Evolutionary conservation across 192 early-diverging fungal species (phyloP).

Genomic region (Coemansia biformis): DNA sequence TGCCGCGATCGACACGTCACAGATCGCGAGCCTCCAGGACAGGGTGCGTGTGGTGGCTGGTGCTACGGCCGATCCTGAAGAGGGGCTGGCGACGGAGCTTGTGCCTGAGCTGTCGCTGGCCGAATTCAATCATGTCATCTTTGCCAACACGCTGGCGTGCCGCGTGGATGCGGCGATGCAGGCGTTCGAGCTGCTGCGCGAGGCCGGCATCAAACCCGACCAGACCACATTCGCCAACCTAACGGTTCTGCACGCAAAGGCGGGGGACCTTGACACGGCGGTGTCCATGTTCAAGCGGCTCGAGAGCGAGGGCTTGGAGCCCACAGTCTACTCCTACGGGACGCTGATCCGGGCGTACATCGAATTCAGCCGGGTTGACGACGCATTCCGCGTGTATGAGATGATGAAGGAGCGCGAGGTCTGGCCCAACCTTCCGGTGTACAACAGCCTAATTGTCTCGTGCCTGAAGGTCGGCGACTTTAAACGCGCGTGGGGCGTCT

Average conservation of each 20-base stretch:
- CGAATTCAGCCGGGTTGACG: constrained; percentile 52
- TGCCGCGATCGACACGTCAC: constrained; percentile 17
- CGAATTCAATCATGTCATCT: constrained; percentile 55
- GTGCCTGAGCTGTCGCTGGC: constrained; percentile 16
- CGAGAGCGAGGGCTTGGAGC: constrained; percentile 48
- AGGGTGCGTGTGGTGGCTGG: constrained; percentile 10
- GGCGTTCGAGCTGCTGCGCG: constrained; percentile 59
- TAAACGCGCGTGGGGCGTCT: constrained; percentile 82
- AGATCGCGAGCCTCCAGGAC: constrained; percentile 20
- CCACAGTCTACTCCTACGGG: constrained; percentile 64
- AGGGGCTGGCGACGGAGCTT: too few relatives aligned
- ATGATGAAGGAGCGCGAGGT: constrained; percentile 62
- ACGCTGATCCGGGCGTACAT: constrained; percentile 69
- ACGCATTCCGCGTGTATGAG: constrained; percentile 73
- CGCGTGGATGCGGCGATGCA: constrained; percentile 58
- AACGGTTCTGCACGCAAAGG: constrained; percentile 72
- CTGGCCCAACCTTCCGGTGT: constrained; percentile 59
- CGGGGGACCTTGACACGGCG: constrained; percentile 56
- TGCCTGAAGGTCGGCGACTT: constrained; percentile 68
- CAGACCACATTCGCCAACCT: constrained; percentile 67
- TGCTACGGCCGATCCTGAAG: too few relatives aligned
- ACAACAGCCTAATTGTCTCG: constrained; percentile 76
- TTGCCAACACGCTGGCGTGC: constrained; percentile 60
- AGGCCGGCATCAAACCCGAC: constrained; percentile 61
- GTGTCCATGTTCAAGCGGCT: constrained; percentile 63